These are phyloP conservation scores for Dendrobium chrysotoxum DNA, from an alignment of 106 monocot genomes.

Conservation along the genomic window DNA sequence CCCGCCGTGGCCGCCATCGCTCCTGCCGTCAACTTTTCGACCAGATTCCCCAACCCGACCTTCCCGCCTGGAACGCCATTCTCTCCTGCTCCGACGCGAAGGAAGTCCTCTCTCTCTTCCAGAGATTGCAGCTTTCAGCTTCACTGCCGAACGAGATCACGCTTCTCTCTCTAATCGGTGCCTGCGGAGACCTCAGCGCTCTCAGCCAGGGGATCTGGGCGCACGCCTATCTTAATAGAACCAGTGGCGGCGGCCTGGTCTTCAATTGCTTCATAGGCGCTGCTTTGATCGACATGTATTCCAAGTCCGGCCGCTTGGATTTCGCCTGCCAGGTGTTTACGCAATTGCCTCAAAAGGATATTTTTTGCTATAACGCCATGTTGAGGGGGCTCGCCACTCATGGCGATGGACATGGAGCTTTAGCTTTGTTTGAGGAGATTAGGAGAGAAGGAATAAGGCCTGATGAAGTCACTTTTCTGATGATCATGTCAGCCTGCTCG, in stretches of 20 bases:
- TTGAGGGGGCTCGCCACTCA: constrained; percentile 23
- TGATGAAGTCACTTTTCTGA: constrained; percentile 26
- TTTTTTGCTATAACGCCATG: constrained; percentile 32
- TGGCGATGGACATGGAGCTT: constrained; percentile 17
- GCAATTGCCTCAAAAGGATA: constrained; percentile 19
- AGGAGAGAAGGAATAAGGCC: not conserved
- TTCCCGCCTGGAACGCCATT: constrained; percentile 41
- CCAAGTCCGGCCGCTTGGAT: constrained; percentile 29
- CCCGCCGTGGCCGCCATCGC: constrained; percentile 6
- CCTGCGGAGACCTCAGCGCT: constrained; percentile 33
- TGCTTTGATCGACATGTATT: constrained; percentile 39
- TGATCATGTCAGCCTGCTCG: constrained; percentile 25
- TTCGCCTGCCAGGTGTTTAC: constrained; percentile 30
- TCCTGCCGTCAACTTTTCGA: constrained; percentile 28
- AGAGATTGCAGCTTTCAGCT: constrained; percentile 7
- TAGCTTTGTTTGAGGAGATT: constrained; percentile 29
- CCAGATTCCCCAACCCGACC: constrained; percentile 17
- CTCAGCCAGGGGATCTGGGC: constrained; percentile 38
- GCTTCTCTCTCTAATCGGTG: constrained; percentile 20
- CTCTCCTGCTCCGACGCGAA: constrained; percentile 5
- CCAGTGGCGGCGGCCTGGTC: not conserved
- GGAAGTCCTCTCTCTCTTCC: constrained; percentile 26
- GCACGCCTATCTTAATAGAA: constrained; percentile 21
- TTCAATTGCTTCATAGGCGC: constrained; percentile 28
- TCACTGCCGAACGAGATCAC: constrained; percentile 33